Evolutionary conservation across 495 filamentous ascomycete species (phyloP).

Genomic region (Trichoderma reesei): DNA sequence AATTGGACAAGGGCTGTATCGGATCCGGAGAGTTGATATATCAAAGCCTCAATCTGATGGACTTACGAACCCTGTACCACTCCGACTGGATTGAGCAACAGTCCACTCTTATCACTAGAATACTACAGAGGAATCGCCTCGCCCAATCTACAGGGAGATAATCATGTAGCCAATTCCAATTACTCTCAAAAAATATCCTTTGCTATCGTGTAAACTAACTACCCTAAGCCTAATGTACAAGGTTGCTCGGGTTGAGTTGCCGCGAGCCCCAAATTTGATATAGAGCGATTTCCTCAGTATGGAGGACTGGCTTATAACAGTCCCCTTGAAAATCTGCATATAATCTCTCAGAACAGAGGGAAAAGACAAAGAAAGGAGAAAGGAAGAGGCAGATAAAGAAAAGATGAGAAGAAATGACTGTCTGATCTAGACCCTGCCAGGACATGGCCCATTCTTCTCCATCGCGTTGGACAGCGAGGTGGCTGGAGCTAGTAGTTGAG

Average conservation of each 20-base stretch:
- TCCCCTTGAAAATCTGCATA: too few relatives aligned
- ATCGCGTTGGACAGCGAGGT: neutral
- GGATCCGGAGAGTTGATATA: too few relatives aligned
- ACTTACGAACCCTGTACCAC: too few relatives aligned
- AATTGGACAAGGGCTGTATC: too few relatives aligned
- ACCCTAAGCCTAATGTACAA: constrained; percentile 6
- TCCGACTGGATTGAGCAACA: neutral
- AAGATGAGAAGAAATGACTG: neutral
- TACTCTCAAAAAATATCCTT: neutral
- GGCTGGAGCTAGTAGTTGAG: constrained; percentile 42
- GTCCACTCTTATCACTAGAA: neutral
- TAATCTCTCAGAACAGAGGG: neutral
- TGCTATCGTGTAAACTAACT: neutral
- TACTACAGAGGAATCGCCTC: neutral
- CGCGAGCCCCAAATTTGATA: neutral
- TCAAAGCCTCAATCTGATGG: too few relatives aligned
- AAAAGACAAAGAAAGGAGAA: neutral
- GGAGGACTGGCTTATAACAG: too few relatives aligned
- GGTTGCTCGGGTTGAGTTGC: neutral
- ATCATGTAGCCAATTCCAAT: neutral
- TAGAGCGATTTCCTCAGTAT: neutral
- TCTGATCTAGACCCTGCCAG: neutral
- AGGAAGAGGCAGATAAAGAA: too few relatives aligned
- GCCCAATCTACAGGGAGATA: neutral
- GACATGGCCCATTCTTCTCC: neutral